Base-by-base conservation (phyloP, 805 yeast species). In the Priceomyces haplophilus region DNA sequence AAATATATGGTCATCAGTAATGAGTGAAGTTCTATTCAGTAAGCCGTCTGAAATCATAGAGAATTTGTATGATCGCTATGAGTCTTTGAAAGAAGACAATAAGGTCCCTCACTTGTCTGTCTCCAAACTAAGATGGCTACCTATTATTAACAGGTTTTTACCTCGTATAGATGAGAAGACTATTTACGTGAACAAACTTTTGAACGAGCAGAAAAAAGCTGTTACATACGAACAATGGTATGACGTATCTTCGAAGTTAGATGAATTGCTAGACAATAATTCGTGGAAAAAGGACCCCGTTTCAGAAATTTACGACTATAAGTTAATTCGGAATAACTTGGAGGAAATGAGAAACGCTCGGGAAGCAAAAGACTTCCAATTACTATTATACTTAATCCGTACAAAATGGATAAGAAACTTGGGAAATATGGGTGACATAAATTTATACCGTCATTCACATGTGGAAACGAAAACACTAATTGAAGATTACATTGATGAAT, bases 401-500 rank as follows among this genome's bases (percentile, higher is more conserved):
- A 91, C 97, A 0, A 80, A 85, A 18, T 85, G 96, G 86, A 76
- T 79, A 2, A 71, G 99, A 48, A 87, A 89, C 55, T 62, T 88
- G 41, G 98, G 95, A 1, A 85, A 88, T 51, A 86, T 89, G 72
- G 95, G 95, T 1, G 85, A 89, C 59, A 77, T 82, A 15, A 78
- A 81, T 51, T 68, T 93, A 12, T 93, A 87, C 61, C 68, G 83
- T 34, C 87, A 85, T 58, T 79, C 90, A 3, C 83, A 79, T 54
- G 83, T 85, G 12, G 98, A 99, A 3, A 91, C 98, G 0, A 91
- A 91, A 57, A 58, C 62, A 24, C 68, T 90, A 32, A 87, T 93
- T 30, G 96, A 89, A 52, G 90, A 86, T 27, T 91, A 88, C 58
- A 76, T 87, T 40, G 63, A 70, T 7, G 98, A 93, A 61, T 89